Base-by-base conservation (phyloP, 2,329 filamentous ascomycete genomes). In the Epicoccum sorghinum region DNA sequence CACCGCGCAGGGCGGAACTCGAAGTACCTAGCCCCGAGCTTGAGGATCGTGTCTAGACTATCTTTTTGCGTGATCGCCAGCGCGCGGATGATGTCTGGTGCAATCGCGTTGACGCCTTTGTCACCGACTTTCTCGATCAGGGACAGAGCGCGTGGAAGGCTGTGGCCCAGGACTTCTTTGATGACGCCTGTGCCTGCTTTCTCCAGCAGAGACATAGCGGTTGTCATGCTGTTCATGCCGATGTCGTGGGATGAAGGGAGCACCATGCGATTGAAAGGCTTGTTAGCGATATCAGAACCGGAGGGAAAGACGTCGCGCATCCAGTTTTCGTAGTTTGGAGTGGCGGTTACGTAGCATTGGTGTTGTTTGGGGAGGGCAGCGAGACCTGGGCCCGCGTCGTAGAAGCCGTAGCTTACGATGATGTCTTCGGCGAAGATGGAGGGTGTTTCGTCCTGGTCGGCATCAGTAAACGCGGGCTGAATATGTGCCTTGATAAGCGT, bases 51-150 rank as follows among this genome's bases (percentile, higher is more conserved):
- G 7, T 70, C 60, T 0, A 82, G 68, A 2, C 64, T 67, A 57
- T 83, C 79, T 58, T 83, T 83, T 45, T 83, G 80, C 7, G 80
- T 83, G 41, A 82, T 76, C 52, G 80, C 77, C 2, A 82, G 72
- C 6, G 78, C 78, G 51, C 73, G 71, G 60, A 83, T 75, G 62
- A 83, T 82, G 60, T 76, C 67, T 13, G 64, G 75, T 3, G 68
- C 69, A 22, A 74, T 71, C 33, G 46, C 60, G 18, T 68, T 67
- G 7, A 71, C 55, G 5, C 67, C 68, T 8, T 40, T 48, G 39
- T 72, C 67, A 32, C 61, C 56, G 41, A 70, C 53, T 51, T 69
- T 67, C 41, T 71, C 69, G 38, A 74, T 33, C 40, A 71, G 56
- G 37, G 57, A 48, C 32, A 72, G 44, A 2, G 58, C 67, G 50